Evolutionary conservation across 345 rosid genomes (phyloP).

Genomic region (Euphorbia pulcherrima): DNA sequence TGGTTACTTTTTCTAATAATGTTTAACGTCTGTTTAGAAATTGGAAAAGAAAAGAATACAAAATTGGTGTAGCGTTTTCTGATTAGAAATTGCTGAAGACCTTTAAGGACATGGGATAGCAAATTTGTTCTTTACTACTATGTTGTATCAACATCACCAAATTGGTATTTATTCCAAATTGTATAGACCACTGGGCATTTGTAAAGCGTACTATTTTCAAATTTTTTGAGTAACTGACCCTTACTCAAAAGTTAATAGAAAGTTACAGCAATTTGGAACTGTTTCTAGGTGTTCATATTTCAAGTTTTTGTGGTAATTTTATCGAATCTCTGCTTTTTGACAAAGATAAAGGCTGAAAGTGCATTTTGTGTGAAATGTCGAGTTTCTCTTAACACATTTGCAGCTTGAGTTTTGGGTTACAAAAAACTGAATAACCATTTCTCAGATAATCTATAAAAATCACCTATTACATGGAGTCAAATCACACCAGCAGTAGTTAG

Average conservation of each 20-base stretch:
- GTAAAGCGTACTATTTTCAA: too few species aligned
- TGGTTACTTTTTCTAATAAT: slow-evolving; percentile 14
- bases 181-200: neutral
- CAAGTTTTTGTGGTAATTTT: neutral
- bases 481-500: too few species aligned
- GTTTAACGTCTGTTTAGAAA: neutral
- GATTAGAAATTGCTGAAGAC: slow-evolving; percentile 1
- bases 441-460: too few species aligned
- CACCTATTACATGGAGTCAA: too few species aligned
- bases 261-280: neutral
- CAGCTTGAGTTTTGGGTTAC: neutral
- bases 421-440: neutral
- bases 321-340: neutral
- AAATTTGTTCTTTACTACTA: neutral
- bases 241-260: neutral
- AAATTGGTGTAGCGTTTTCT: neutral
- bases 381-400: neutral
- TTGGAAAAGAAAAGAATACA: neutral
- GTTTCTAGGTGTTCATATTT: neutral
- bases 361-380: neutral
- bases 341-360: neutral
- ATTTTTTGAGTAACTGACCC: neutral
- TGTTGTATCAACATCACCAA: neutral
- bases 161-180: neutral
- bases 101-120: neutral